A percentile compares a stretch with the other conserved stretches of the same genome.
These are phyloP conservation scores for Ambrosiella xylebori DNA, from an alignment of 2,329 filamentous ascomycete species.

Conservation along the genomic window DNA sequence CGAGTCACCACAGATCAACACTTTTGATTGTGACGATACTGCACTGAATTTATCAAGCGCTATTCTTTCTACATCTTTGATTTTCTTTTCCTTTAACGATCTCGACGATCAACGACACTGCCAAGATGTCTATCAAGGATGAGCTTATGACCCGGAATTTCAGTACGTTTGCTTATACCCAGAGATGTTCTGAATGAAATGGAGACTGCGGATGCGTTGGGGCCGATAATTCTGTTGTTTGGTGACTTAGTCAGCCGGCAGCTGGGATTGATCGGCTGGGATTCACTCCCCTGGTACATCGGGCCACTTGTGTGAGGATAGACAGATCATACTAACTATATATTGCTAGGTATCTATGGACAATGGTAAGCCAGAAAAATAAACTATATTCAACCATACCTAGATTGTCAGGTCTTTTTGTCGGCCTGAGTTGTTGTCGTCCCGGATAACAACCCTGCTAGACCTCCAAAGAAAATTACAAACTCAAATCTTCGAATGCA, in stretches of 20 bases:
- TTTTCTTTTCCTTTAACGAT: not conserved
- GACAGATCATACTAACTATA: constrained; percentile 4
- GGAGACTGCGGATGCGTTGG: not conserved
- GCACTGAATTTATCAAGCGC: not conserved
- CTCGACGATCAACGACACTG: not conserved
- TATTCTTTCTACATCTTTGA: not conserved
- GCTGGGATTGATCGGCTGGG: no score
- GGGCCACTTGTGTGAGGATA: no score
- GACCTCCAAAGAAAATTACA: no score
- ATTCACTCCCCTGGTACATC: no score
- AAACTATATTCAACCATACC: no score
- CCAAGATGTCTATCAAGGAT: constrained; percentile 51
- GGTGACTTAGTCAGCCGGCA: not conserved
- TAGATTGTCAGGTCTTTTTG: no score
- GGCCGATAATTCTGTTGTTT: not conserved
- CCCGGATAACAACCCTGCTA: no score
- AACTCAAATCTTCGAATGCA: not conserved
- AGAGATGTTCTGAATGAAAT: constrained; percentile 10
- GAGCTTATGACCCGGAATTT: constrained; percentile 59
- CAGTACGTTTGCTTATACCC: constrained; percentile 33
- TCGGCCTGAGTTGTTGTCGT: no score
- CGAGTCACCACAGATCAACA: not conserved
- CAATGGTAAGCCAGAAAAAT: constrained; percentile 43
- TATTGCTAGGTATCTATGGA: constrained; percentile 47
- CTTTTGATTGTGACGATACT: not conserved